These are phyloP conservation scores for Pseudogymnoascus sp. DNA, from an alignment of 2,329 filamentous ascomycete species.

Conservation along the genomic window DNA sequence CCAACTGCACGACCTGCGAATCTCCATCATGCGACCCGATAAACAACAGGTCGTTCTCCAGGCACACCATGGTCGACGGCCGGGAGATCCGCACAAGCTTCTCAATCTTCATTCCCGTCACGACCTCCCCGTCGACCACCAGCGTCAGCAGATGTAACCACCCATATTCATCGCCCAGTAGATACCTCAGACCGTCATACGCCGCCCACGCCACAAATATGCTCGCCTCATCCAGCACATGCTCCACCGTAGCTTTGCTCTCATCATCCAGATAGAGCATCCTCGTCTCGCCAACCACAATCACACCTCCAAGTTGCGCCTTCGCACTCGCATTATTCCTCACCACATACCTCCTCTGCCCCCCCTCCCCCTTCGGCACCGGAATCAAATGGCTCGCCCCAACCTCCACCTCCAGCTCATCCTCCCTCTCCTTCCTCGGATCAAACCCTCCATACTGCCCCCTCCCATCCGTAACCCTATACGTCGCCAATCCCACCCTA, in stretches of 20 bases:
- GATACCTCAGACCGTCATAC: constrained; percentile 71
- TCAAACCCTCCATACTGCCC: constrained; percentile 47
- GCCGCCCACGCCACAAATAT: constrained; percentile 90
- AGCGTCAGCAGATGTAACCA: constrained; percentile 78
- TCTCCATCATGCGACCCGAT: constrained; percentile 90
- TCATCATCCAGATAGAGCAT: constrained; percentile 80
- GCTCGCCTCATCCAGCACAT: constrained; percentile 61
- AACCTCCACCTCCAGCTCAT: constrained; percentile 45
- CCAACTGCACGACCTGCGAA: constrained; percentile 68
- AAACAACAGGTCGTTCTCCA: constrained; percentile 67
- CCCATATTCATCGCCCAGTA: constrained; percentile 91
- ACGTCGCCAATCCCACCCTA: constrained; percentile 49
- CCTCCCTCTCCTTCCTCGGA: constrained; percentile 44
- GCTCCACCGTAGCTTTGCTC: constrained; percentile 57
- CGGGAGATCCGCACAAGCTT: constrained; percentile 60
- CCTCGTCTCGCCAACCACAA: constrained; percentile 71
- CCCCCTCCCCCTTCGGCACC: constrained; percentile 46
- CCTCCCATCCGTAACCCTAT: constrained; percentile 53
- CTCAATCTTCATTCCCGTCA: constrained; percentile 64
- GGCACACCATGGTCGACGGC: constrained; percentile 70
- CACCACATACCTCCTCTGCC: constrained; percentile 52
- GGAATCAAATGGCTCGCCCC: constrained; percentile 56
- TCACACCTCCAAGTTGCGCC: constrained; percentile 58
- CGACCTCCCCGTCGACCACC: constrained; percentile 51
- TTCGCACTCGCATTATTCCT: constrained; percentile 42